A percentile compares a stretch with the other conserved stretches of the same genome.
phyloP scores from a whole-genome alignment of 2,329 filamentous ascomycete species.

The Penicillium hordei region DNA sequence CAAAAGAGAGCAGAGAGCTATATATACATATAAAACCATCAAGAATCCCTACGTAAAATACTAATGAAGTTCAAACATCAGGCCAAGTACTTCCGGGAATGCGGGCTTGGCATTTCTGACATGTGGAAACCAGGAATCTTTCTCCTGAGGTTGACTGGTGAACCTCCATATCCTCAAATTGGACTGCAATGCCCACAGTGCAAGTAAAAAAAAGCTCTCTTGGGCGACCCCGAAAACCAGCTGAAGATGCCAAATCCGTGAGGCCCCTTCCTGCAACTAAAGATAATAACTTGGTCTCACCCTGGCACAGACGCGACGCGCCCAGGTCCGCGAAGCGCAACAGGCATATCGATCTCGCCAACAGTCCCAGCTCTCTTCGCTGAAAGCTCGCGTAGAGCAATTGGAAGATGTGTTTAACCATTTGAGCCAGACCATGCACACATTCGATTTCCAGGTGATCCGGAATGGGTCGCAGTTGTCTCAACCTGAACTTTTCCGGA shows the following conservation, averaged over 20 bases:
- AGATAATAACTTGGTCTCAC: not conserved
- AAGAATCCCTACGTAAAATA: not conserved
- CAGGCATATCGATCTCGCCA: conserved; percentile 18
- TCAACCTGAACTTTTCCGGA: conserved; percentile 4
- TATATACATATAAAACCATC: not conserved
- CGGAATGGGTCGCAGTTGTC: not conserved
- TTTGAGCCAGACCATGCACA: conserved; percentile 5
- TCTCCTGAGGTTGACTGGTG: not conserved
- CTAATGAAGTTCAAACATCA: not conserved
- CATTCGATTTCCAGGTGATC: conserved; percentile 7
- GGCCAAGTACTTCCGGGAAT: not conserved
- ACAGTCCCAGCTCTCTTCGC: conserved; percentile 9
- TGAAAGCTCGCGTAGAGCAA: conserved; percentile 12
- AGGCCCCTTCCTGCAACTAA: not conserved
- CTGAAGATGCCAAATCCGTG: conserved; percentile 3
- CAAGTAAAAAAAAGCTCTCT: not conserved
- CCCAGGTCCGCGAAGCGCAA: conserved; percentile 17
- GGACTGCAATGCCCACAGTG: not conserved
- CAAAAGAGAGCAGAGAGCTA: not conserved
- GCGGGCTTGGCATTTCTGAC: not conserved
- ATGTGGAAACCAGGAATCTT: not conserved
- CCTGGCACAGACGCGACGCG: conserved; percentile 4
- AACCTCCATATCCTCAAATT: not conserved
- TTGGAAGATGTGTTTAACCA: conserved; percentile 9
- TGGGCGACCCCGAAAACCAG: conserved; percentile 1